Evolutionary conservation across 164 flowering plant genomes (phyloP).

Genomic region (Stephania japonica): DNA sequence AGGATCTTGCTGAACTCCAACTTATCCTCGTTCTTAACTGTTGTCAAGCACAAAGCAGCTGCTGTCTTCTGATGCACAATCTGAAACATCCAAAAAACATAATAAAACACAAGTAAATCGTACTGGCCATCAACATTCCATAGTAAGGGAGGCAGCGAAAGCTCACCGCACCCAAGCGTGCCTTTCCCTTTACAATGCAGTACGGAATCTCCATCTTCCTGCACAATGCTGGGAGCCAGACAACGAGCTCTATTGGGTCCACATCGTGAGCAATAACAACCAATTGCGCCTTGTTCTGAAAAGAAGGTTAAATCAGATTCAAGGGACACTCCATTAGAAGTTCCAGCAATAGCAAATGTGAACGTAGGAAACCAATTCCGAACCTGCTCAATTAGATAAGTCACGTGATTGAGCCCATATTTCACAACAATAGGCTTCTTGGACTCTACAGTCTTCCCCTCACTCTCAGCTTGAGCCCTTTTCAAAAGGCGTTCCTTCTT

Average conservation of each 20-base stretch:
- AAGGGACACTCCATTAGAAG: neutral
- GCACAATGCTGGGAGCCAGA: conserved; percentile 62
- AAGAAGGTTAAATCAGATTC: neutral
- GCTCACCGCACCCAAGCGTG: conserved; percentile 49
- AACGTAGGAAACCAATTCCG: neutral
- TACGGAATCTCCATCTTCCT: conserved; percentile 80
- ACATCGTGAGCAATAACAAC: conserved; percentile 66
- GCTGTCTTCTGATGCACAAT: conserved; percentile 41
- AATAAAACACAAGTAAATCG: neutral
- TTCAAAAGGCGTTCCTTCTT: conserved; percentile 44
- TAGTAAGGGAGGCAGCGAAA: too few species aligned
- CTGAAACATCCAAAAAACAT: neutral
- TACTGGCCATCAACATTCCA: too few species aligned
- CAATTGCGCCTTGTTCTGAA: conserved; percentile 35
- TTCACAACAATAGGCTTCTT: conserved; percentile 46
- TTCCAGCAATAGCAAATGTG: neutral
- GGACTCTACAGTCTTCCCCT: conserved; percentile 37
- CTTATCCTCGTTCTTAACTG: conserved; percentile 85
- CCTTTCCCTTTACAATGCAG: conserved; percentile 75
- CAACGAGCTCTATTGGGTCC: conserved; percentile 51
- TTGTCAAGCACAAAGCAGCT: conserved; percentile 59
- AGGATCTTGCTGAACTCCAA: conserved; percentile 74
- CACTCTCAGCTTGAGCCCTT: conserved; percentile 36
- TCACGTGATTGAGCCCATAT: conserved; percentile 53
- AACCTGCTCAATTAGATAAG: conserved; percentile 48